Evolutionary conservation across 1,139 yeast species (phyloP).

Genomic region (Meyerozyma elateridarum): DNA sequence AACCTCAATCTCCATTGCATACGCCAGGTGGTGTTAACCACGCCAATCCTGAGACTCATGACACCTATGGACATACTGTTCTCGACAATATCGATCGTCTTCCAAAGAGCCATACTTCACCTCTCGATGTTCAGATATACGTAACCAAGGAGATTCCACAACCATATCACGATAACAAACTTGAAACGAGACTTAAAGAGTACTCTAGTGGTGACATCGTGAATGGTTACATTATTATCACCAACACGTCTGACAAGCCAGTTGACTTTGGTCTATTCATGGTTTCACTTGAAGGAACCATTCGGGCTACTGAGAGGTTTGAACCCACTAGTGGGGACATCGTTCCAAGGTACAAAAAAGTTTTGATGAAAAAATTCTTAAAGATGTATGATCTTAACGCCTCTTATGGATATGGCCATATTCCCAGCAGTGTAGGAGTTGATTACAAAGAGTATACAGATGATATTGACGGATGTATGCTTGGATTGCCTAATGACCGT

Average conservation of each 20-base stretch:
- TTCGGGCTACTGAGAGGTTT: conserved; percentile 30
- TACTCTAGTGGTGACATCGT: conserved; percentile 33
- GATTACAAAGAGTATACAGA: conserved; percentile 39
- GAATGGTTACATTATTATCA: conserved; percentile 24
- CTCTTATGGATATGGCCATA: conserved; percentile 36
- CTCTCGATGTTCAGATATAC: conserved; percentile 38
- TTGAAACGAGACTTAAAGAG: conserved; percentile 42
- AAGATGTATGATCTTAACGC: conserved; percentile 48
- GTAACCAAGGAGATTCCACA: conserved; percentile 41
- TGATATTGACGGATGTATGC: conserved; percentile 46
- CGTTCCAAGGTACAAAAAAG: conserved; percentile 20
- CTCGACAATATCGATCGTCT: conserved; percentile 42
- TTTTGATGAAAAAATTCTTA: conserved; percentile 39
- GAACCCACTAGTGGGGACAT: conserved; percentile 13
- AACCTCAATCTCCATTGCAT: conserved; percentile 7
- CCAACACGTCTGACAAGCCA: conserved; percentile 35
- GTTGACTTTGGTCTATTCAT: conserved; percentile 43
- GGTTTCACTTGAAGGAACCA: conserved; percentile 44
- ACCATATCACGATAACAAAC: conserved; percentile 30
- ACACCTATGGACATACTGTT: conserved; percentile 39
- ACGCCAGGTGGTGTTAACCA: conserved; percentile 13
- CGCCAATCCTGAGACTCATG: conserved; percentile 20
- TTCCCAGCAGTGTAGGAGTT: conserved; percentile 50
- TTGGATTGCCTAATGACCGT: conserved; percentile 52
- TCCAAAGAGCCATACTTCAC: conserved; percentile 31